These are phyloP conservation scores for Xeromyces bisporus DNA, from an alignment of 495 filamentous ascomycete genomes.

Conservation along the genomic window DNA sequence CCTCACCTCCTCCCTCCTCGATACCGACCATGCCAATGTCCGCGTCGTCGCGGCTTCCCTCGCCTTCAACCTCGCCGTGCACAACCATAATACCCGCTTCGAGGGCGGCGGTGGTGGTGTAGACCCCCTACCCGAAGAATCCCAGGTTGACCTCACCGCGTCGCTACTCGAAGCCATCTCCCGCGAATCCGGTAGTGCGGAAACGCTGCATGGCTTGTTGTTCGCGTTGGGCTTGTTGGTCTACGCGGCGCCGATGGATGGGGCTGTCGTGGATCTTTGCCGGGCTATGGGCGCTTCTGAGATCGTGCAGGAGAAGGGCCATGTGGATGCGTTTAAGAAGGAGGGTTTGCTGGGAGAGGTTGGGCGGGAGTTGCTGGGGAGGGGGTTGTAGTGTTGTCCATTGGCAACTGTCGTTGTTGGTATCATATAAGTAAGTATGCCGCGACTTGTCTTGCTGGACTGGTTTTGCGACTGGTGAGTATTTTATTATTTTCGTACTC, in stretches of 20 bases:
- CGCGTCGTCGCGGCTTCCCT: constrained; percentile 67
- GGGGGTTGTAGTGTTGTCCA: constrained; percentile 13
- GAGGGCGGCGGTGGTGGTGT: constrained; percentile 37
- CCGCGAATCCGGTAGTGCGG: constrained; percentile 46
- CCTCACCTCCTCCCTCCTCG: constrained; percentile 36
- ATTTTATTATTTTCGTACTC: too few relatives aligned
- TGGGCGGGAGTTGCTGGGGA: constrained; percentile 28
- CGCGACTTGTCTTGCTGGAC: too few relatives aligned
- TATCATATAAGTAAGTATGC: not conserved
- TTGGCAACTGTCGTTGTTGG: not conserved
- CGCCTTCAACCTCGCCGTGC: constrained; percentile 63
- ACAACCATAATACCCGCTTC: constrained; percentile 36
- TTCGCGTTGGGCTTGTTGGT: constrained; percentile 55
- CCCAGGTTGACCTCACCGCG: constrained; percentile 64
- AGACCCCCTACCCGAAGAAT: constrained; percentile 45
- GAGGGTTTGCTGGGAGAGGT: constrained; percentile 46
- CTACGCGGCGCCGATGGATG: constrained; percentile 50
- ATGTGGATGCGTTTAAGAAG: constrained; percentile 28
- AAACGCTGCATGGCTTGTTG: constrained; percentile 56
- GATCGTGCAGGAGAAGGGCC: constrained; percentile 36
- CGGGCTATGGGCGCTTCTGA: constrained; percentile 50
- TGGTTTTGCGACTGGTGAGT: too few relatives aligned
- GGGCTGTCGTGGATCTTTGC: constrained; percentile 60
- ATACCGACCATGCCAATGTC: constrained; percentile 29
- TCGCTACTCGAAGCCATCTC: constrained; percentile 59